Base-by-base conservation (phyloP, 192 early-diverging fungal species). In the Podila minutissima region DNA sequence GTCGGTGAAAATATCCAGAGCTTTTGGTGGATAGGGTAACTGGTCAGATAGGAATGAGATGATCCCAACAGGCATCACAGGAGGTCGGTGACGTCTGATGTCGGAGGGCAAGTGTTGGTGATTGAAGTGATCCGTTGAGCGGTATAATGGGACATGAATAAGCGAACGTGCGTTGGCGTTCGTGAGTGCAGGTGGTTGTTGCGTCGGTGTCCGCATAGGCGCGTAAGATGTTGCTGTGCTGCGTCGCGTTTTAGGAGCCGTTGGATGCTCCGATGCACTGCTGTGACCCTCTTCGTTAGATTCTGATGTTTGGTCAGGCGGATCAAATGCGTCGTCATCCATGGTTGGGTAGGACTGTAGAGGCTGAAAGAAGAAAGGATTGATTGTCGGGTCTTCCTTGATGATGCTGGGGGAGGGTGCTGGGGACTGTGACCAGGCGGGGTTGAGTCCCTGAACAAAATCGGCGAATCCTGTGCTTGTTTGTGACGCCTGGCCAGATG, bases 391-490 rank as follows among this genome's bases (percentile, higher is more conserved):
- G 51, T 89, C 88, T 49, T 85, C 85, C 62, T 88, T 76, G 49
- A 82, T 78, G 49, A 84, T 85, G 24, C 51, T 76, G 32, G 74
- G 74, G 7, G 86, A 88, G 37, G 85, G 86, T 53, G 84, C 81
- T 32, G 88, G 88, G 0, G 86, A 88, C 71, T 89, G 88, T 15
- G 86, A 88, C 88, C 88, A 89, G 22, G 88, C 82, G 10, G 86
- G 86, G 28, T 83, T 87, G 32, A 86, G 84, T 33, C 86, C 85
- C 70, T 89, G 88, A 41, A 88, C 86, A 69, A 86, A 86, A 51
- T 89, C 88, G 19, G 87, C 79, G 32, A 83, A 88, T 41, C 84
- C 85, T 67, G 64, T 41, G 24, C 59, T 68, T 20, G 76, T 17
- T 24, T 73, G 61, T 13, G 70, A 63, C 13, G 32, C 60, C 26